These are phyloP conservation scores for Mollisiaceae sp. DNA, from an alignment of 2,329 filamentous ascomycete genomes.

Conservation along the genomic window DNA sequence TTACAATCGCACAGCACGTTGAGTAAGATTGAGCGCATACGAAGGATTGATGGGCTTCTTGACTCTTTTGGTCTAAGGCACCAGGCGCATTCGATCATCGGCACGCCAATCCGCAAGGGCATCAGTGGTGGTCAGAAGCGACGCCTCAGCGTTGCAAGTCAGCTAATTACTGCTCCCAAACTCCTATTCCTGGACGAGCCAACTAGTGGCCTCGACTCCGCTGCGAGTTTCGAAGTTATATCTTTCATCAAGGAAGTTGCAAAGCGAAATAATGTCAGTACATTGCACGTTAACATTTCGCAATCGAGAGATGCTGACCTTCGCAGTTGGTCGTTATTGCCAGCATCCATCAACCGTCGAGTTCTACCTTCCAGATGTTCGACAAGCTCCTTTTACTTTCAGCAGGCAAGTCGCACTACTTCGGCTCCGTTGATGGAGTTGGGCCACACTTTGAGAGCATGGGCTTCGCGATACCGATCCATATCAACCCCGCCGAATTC, in stretches of 20 bases:
- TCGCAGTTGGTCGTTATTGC: slow-evolving; percentile 74
- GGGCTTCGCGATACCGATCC: slow-evolving; percentile 66
- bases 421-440: slow-evolving; percentile 64
- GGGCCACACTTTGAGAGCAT: slow-evolving; percentile 66
- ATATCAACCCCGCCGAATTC: slow-evolving; percentile 82
- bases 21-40: slow-evolving; percentile 58
- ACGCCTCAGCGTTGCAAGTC: slow-evolving; percentile 77
- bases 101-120: slow-evolving; percentile 82
- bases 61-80: slow-evolving; percentile 73
- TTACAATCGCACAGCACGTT: slow-evolving; percentile 42
- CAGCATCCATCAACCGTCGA: slow-evolving; percentile 86
- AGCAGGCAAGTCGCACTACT: slow-evolving; percentile 72
- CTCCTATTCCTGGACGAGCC: slow-evolving; percentile 88
- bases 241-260: slow-evolving; percentile 59
- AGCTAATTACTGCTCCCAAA: slow-evolving; percentile 80
- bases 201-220: slow-evolving; percentile 82
- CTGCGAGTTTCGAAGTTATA: slow-evolving; percentile 63
- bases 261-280: slow-evolving; percentile 59
- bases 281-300: slow-evolving; percentile 76
- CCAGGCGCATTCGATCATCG: slow-evolving; percentile 75
- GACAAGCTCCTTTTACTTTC: slow-evolving; percentile 80
- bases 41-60: slow-evolving; percentile 70
- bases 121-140: slow-evolving; percentile 87
- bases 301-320: background rate
- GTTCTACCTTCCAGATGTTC: slow-evolving; percentile 78